Conservation (phyloP, 805 yeast species). For the Candida chauliodis region DNA sequence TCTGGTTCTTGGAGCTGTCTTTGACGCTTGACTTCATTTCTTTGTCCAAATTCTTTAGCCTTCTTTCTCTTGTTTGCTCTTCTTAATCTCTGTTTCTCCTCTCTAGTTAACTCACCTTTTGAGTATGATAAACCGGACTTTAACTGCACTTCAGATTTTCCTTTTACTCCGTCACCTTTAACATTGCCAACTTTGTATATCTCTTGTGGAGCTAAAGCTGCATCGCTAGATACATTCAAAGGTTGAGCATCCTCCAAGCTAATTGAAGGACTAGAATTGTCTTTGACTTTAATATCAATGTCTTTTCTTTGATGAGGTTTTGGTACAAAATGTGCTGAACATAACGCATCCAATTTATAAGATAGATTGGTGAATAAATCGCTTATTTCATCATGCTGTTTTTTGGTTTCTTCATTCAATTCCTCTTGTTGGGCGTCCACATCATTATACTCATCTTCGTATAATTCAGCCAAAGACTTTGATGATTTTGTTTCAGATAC, state of each 20-base stretch:
- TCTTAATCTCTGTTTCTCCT: constrained; percentile 82
- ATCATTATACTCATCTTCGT: constrained; percentile 75
- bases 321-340: constrained; percentile 94
- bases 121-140: constrained; percentile 78
- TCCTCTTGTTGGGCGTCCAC: constrained; percentile 42
- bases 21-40: constrained; percentile 25
- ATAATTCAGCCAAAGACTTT: constrained; percentile 86
- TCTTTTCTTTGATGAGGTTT: constrained; percentile 74
- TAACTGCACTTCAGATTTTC: constrained; percentile 56
- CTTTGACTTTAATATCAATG: constrained; percentile 69
- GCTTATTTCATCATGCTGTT: constrained; percentile 75
- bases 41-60: constrained; percentile 48
- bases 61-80: constrained; percentile 82
- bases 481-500: constrained; percentile 80
- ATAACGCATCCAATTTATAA: constrained; percentile 78
- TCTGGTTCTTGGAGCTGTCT: constrained; percentile 27
- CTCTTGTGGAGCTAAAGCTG: constrained; percentile 93
- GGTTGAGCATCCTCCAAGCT: constrained; percentile 98
- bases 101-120: constrained; percentile 76
- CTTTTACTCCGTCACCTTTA: constrained; percentile 26
- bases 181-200: constrained; percentile 57
- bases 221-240: constrained; percentile 65
- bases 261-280: constrained; percentile 61
- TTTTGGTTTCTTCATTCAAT: constrained; percentile 59
- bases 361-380: constrained; percentile 59